Percentiles rank a stretch among this genome's conserved stretches.
These are phyloP conservation scores for Hypoxylon intermedium DNA, from an alignment of 495 filamentous ascomycete genomes.

Conservation along the genomic window DNA sequence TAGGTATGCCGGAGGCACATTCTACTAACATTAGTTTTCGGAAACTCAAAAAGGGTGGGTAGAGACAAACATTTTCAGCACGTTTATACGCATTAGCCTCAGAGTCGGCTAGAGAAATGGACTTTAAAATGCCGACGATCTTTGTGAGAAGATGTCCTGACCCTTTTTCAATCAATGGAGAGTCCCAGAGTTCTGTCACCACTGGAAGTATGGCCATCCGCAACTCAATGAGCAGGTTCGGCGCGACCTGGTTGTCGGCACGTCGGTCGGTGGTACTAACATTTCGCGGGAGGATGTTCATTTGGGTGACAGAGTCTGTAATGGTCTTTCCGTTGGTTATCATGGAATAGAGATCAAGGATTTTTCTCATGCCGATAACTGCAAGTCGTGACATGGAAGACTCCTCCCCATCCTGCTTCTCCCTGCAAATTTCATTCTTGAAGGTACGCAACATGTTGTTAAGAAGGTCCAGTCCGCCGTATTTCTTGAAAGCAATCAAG, in stretches of 20 bases:
- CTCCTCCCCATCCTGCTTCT: slow-evolving; percentile 42
- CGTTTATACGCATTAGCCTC: slow-evolving; percentile 72
- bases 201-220: slow-evolving; percentile 83
- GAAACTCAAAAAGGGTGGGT: no score
- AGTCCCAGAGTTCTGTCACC: slow-evolving; percentile 81
- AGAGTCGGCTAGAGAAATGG: slow-evolving; percentile 75
- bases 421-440: slow-evolving; percentile 65
- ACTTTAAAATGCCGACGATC: slow-evolving; percentile 82
- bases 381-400: slow-evolving; percentile 49
- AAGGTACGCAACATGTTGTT: slow-evolving; percentile 78
- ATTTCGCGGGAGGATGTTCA: slow-evolving; percentile 61
- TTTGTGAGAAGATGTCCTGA: slow-evolving; percentile 76
- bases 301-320: slow-evolving; percentile 72
- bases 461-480: slow-evolving; percentile 74
- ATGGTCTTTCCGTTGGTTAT: slow-evolving; percentile 79
- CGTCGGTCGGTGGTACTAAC: slow-evolving; percentile 58
- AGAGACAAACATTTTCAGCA: no score
- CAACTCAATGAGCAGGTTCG: slow-evolving; percentile 87
- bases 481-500: slow-evolving; percentile 82
- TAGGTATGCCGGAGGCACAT: slow-evolving; percentile 45
- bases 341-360: slow-evolving; percentile 79
- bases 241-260: slow-evolving; percentile 71
- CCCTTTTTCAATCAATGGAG: slow-evolving; percentile 77
- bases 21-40: no score
- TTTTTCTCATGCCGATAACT: slow-evolving; percentile 73